Base-by-base conservation (phyloP, 1,284 basidiomycete species). In the Neotropicomus parvogracilis region DNA sequence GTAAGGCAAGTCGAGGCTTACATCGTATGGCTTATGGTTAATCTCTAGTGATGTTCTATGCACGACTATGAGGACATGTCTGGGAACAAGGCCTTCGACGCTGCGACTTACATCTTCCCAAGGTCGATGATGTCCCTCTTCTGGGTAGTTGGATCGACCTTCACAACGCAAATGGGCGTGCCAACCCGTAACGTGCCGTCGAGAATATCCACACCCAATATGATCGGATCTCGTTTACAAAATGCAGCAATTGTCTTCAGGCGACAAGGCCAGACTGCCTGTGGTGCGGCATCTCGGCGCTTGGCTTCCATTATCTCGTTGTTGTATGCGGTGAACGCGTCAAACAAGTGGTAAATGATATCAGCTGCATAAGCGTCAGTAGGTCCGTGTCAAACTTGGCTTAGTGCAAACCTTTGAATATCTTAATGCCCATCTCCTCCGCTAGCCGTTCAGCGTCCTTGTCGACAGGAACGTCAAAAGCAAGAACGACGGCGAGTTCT, bases 291-390 rank as follows among this genome's bases (percentile, higher is more conserved):
- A 66, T 95, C 95, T 60, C 76, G 82, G 50, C 91, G 81, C 71
- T 94, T 95, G n/a, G 89, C 91, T 68, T 97, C 97, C 55, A 79
- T 78, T 48, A 99, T 93, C 70, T 95, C 90, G 52, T 81, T 79
- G 68, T 97, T 95, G 72, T 99, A 98, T n/a, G 86, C 90, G 40
- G 86, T 97, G 75, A 99, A 99, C 21, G 92, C 85, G 66, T 99
- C 97, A 69, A 99, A 98, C 49, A 99, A 74, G 69, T 99, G 97
- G 71, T 99, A 99, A 62, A 99, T 99, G 68, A 99, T 98, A 64
- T 94, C 91, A 57, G 93, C 93, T 90, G 63, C 21, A 53, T 3
- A 44, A 32, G 7, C 8, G 39, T 52, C 32, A 56, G 52, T 28
- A 14, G n/a, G 28, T 28, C 27, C 20, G 40, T 14, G 11, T 26